Conservation (phyloP, 2,329 filamentous ascomycete genomes). For the Aspergillus glaucus region DNA sequence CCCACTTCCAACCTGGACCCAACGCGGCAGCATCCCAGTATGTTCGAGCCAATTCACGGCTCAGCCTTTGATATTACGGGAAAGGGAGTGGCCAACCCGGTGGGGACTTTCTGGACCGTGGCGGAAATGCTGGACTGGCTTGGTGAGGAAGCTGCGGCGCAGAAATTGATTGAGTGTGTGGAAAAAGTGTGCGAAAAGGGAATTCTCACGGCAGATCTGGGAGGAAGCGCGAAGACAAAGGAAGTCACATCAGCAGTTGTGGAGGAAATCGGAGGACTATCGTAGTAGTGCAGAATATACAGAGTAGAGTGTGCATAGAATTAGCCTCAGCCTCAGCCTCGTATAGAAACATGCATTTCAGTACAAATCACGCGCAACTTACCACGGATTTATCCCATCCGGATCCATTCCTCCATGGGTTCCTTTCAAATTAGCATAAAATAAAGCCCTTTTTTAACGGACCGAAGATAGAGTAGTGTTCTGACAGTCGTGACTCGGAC, state of each 20-base stretch:
- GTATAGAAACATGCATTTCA: too few relatives aligned
- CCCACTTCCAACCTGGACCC: conserved; percentile 65
- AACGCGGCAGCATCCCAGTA: conserved; percentile 52
- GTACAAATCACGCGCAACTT: too few relatives aligned
- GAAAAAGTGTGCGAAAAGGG: conserved; percentile 54
- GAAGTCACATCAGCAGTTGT: conserved; percentile 55
- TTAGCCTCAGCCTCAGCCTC: too few relatives aligned
- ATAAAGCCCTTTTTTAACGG: too few relatives aligned
- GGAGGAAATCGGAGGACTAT: conserved; percentile 43
- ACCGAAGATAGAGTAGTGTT: too few relatives aligned
- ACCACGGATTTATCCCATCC: too few relatives aligned
- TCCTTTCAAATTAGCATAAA: too few relatives aligned
- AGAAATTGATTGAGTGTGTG: conserved; percentile 52
- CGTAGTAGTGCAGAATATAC: neutral
- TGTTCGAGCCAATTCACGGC: conserved; percentile 61
- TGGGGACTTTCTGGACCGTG: conserved; percentile 63
- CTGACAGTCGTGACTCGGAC: too few relatives aligned
- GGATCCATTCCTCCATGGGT: too few relatives aligned
- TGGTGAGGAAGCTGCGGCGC: conserved; percentile 53
- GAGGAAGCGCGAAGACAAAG: conserved; percentile 51
- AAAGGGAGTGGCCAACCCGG: conserved; percentile 54
- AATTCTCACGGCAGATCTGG: conserved; percentile 55
- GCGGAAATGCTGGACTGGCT: conserved; percentile 63
- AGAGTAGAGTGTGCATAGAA: too few relatives aligned
- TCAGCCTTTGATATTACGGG: conserved; percentile 60